Conservation (phyloP, 805 yeast species). For the Candida broadrunensis region DNA sequence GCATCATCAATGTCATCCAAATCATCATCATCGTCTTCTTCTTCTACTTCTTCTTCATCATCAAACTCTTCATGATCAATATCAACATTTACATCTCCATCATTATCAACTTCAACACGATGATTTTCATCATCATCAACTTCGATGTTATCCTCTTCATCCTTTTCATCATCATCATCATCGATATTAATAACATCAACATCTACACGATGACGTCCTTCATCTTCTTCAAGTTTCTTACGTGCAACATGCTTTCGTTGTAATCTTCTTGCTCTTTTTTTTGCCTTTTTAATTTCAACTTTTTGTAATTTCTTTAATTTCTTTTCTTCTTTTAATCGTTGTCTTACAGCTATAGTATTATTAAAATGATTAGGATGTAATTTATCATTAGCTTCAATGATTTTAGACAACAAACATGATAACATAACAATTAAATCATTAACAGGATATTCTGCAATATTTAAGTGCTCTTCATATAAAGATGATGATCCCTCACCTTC, state of each 20-base stretch:
- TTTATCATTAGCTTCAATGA: constrained; percentile 86
- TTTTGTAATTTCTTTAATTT: constrained; percentile 23
- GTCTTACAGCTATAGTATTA: constrained; percentile 40
- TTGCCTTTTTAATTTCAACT: constrained; percentile 1
- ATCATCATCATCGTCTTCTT: constrained; percentile 9
- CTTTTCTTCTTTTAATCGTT: constrained; percentile 32
- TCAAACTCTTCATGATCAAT: constrained; percentile 3
- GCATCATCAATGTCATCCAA: constrained; percentile 7
- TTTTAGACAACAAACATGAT: constrained; percentile 78
- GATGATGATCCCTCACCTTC: constrained; percentile 8
- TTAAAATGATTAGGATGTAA: constrained; percentile 68
- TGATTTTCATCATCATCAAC: constrained; percentile 7
- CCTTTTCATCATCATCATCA: background rate
- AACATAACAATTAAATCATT: constrained; percentile 80
- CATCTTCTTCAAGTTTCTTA: background rate
- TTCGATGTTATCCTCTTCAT: constrained; percentile 6
- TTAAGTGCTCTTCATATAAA: constrained; percentile 52
- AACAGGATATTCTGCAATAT: constrained; percentile 81
- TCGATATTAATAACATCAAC: background rate
- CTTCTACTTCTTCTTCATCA: constrained; percentile 4
- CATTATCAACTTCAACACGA: constrained; percentile 19
- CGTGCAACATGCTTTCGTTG: background rate
- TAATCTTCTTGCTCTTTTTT: background rate
- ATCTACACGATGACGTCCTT: background rate
- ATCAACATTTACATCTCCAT: constrained; percentile 23